Percentiles rank a stretch among this genome's conserved stretches.
Conservation (phyloP, 1,284 basidiomycete species). For the Rhodofomes roseus region DNA sequence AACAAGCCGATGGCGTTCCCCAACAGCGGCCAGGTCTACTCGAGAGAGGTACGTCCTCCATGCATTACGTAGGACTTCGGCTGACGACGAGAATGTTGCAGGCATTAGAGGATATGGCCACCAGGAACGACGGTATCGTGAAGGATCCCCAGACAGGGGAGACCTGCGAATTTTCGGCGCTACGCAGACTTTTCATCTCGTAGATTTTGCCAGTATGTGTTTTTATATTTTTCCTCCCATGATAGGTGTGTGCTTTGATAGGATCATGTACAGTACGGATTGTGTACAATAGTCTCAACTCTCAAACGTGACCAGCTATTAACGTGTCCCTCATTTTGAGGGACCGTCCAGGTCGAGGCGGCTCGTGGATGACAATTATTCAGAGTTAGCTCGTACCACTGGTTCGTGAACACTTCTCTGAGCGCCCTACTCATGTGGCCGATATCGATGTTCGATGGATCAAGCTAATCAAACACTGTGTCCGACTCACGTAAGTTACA, state of each 20-base stretch:
- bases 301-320: too few relatives aligned
- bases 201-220: constrained; percentile 16
- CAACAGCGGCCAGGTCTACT: constrained; percentile 85
- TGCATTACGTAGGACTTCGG: background rate
- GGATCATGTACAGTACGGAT: background rate
- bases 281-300: too few relatives aligned
- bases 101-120: constrained; percentile 84
- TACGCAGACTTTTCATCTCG: constrained; percentile 89
- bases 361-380: too few relatives aligned
- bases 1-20: constrained; percentile 92
- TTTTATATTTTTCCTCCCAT: background rate
- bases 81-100: constrained; percentile 24
- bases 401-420: too few relatives aligned
- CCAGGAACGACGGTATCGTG: constrained; percentile 69
- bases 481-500: too few relatives aligned
- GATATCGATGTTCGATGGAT: too few relatives aligned
- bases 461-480: too few relatives aligned
- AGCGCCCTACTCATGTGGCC: too few relatives aligned
- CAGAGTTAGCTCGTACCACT: too few relatives aligned
- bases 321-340: too few relatives aligned
- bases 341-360: too few relatives aligned
- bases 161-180: constrained; percentile 57
- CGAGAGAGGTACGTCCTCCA: constrained; percentile 66
- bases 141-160: constrained; percentile 78
- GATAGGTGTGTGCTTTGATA: background rate